Conservation (phyloP, 2,329 filamentous ascomycete species). For the Ophiostoma sp. region DNA sequence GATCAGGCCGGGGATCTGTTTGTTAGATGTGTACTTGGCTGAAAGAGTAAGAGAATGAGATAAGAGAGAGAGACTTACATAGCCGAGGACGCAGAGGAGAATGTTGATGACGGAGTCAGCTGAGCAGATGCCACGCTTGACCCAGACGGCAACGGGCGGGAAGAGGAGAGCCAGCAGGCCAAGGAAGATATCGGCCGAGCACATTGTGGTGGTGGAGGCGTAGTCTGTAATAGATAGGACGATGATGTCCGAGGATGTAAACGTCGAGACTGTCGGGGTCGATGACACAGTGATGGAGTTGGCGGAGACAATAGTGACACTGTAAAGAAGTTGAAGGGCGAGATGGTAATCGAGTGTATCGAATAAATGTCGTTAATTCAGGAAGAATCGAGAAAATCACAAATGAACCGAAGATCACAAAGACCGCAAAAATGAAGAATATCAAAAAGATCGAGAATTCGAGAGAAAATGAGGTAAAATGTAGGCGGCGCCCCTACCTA, state of each 20-base stretch:
- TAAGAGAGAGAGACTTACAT: slow-evolving; percentile 37
- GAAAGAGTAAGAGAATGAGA: too few species aligned
- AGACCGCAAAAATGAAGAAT: not conserved
- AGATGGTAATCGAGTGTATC: not conserved
- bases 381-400: not conserved
- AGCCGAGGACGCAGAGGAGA: slow-evolving; percentile 74
- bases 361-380: not conserved
- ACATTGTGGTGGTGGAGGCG: slow-evolving; percentile 42
- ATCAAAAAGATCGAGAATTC: not conserved
- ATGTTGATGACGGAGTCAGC: slow-evolving; percentile 94
- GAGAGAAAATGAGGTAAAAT: slow-evolving; percentile 4
- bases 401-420: not conserved
- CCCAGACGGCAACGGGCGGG: slow-evolving; percentile 75
- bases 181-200: slow-evolving; percentile 57
- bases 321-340: not conserved
- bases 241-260: not conserved
- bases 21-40: not conserved
- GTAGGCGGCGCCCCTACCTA: not conserved
- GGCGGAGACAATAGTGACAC: not conserved
- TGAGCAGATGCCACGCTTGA: slow-evolving; percentile 88
- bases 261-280: not conserved
- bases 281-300: not conserved
- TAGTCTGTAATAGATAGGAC: not conserved
- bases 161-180: slow-evolving; percentile 60
- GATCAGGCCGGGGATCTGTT: slow-evolving; percentile 73